Evolutionary conservation across 139 green algal genomes (phyloP).

Genomic region (Zygnema cylindricum): DNA sequence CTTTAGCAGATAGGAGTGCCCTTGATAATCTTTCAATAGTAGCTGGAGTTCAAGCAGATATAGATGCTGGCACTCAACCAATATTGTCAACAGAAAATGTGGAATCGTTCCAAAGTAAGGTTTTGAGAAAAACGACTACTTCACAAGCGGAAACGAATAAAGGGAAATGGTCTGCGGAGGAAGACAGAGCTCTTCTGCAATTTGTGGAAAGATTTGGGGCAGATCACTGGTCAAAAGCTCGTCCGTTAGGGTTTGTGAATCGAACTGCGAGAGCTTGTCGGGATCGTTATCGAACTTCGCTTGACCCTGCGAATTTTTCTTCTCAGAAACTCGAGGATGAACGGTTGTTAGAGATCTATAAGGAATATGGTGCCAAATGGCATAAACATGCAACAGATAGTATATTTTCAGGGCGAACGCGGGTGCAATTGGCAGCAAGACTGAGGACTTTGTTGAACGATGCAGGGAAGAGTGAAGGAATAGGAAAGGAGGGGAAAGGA

Average conservation of each 20-base stretch:
- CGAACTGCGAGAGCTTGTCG: not conserved
- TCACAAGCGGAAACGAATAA: not conserved
- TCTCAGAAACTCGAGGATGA: not conserved
- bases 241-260: not conserved
- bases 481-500: not conserved
- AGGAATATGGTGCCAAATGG: not conserved
- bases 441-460: not conserved
- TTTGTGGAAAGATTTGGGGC: not conserved
- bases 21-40: not conserved
- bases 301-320: not conserved
- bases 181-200: not conserved
- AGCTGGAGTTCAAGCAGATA: not conserved
- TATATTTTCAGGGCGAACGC: not conserved
- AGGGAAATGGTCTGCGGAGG: not conserved
- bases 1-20: not conserved
- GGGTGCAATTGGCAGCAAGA: not conserved
- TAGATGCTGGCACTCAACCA: too few species aligned
- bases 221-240: not conserved
- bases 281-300: not conserved
- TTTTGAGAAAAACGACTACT: too few species aligned
- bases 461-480: not conserved
- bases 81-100: too few species aligned
- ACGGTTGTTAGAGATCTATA: not conserved
- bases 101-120: not conserved
- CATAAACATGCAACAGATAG: not conserved